Base-by-base conservation (phyloP, 1,284 basidiomycete genomes). In the Leccinum fallax region DNA sequence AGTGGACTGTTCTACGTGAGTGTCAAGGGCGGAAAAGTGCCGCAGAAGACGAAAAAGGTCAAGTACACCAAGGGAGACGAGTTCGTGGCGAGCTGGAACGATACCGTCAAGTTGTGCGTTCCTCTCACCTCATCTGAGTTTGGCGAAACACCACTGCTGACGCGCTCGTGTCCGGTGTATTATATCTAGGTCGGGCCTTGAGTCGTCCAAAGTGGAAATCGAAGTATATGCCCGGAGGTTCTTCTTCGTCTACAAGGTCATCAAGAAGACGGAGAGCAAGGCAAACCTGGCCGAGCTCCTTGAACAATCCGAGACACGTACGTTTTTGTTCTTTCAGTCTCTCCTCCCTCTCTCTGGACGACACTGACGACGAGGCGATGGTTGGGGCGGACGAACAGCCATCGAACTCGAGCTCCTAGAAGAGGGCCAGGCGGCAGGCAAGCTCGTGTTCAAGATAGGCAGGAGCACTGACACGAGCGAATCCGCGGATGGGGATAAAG, bases 191-290 rank as follows among this genome's bases (percentile, higher is more conserved):
- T 69, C 74, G 11, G 70, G 73, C 7, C 53, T 75, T 15, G 71
- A 71, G 61, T 73, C 74, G 38, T 74, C 71, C 63, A 73, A 63
- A 53, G 63, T 73, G 16, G 74, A 76, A 55, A 73, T 73, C 24
- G 74, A 76, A 53, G 74, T 76, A 13, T 76, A 68, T 8, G 71
- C 71, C 2, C 66, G 72, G 13, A 54, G 71, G 1, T 73, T 76
- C 32, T 74, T 75, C 58, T 73, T 73, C n/a, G 75, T 46, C 53
- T 76, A 74, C 65, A 73, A 76, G 30, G 11, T 75, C 62, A 73
- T 73, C 59, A 73, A 73, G 60, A 76, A 73, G 63, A 73, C 71
- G 36, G 71, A 73, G 59, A 75, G 67, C 52, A 76, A 70, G 46
- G 73, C 75, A 60, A 75, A 70, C 30, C 57, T 76, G 2, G 71